A percentile compares a stretch with the other conserved stretches of the same genome.
Conservation (phyloP, 1,284 basidiomycete genomes). For the Ustilago cynodontis region DNA sequence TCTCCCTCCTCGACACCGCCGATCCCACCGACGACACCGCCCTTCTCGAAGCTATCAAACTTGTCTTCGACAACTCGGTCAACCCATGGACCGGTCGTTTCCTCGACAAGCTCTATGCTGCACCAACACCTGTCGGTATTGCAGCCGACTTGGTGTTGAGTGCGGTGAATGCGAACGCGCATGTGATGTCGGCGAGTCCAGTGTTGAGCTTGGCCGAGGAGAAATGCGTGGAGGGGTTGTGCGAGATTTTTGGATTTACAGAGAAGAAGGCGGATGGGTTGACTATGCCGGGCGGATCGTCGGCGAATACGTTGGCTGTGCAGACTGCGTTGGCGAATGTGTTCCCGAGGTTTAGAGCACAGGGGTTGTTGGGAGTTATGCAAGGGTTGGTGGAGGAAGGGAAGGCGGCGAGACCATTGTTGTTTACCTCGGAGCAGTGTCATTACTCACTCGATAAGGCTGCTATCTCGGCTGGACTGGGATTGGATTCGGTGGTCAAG, state of each 20-base stretch:
- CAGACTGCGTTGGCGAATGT: slow-evolving; percentile 70
- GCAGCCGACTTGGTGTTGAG: slow-evolving; percentile 70
- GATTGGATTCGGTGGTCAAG: slow-evolving; percentile 66
- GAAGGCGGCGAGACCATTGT: slow-evolving; percentile 56
- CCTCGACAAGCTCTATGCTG: slow-evolving; percentile 70
- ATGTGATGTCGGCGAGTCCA: slow-evolving; percentile 71
- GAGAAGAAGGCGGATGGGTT: slow-evolving; percentile 61
- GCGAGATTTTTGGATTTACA: slow-evolving; percentile 62
- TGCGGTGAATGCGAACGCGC: slow-evolving; percentile 71
- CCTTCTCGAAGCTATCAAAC: slow-evolving; percentile 48
- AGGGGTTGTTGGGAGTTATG: slow-evolving; percentile 64
- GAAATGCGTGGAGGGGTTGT: slow-evolving; percentile 55
- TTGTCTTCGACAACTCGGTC: slow-evolving; percentile 59
- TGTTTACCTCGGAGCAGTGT: slow-evolving; percentile 70
- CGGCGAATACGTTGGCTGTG: slow-evolving; percentile 70
- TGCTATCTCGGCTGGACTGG: slow-evolving; percentile 71
- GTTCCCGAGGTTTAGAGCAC: slow-evolving; percentile 66
- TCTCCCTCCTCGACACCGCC: slow-evolving; percentile 37
- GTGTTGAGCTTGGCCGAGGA: slow-evolving; percentile 69
- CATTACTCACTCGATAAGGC: slow-evolving; percentile 71
- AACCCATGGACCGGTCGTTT: slow-evolving; percentile 67
- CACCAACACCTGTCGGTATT: slow-evolving; percentile 70
- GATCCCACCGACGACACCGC: slow-evolving; percentile 18
- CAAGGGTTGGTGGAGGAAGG: slow-evolving; percentile 29
- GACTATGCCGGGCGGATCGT: slow-evolving; percentile 70